These are phyloP conservation scores for Diaporthe citri DNA, from an alignment of 2,329 filamentous ascomycete species.

Conservation along the genomic window DNA sequence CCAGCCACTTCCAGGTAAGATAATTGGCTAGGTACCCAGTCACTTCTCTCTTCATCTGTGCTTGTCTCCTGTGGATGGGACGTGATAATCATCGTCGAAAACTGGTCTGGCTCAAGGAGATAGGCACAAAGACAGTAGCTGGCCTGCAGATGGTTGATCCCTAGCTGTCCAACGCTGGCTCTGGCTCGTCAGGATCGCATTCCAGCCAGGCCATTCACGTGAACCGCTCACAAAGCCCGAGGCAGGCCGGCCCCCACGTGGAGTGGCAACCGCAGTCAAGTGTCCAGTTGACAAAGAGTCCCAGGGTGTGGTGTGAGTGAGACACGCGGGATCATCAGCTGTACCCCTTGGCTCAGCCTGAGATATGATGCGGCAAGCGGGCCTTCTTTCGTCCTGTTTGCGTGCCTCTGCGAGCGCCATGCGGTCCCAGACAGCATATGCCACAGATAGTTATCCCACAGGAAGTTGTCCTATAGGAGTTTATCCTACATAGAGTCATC, in stretches of 20 bases:
- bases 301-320: conserved; percentile 8
- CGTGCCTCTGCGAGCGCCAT: neutral
- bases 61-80: neutral
- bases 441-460: neutral
- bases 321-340: conserved; percentile 32
- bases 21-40: no score
- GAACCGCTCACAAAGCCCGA: neutral
- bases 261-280: conserved; percentile 12
- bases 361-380: neutral
- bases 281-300: conserved; percentile 11
- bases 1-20: neutral
- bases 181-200: neutral
- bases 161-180: neutral
- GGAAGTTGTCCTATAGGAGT: no score
- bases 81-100: neutral
- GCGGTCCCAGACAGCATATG: neutral
- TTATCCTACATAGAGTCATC: neutral
- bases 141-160: neutral
- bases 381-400: neutral
- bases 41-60: no score
- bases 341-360: conserved; percentile 24
- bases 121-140: no score
- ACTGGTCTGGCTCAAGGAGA: neutral
- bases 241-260: conserved; percentile 22
- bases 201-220: conserved; percentile 13